Percentiles rank a stretch among this genome's conserved stretches.
These are phyloP conservation scores for Claviceps cyperi DNA, from an alignment of 2,329 filamentous ascomycete species.

Conservation along the genomic window DNA sequence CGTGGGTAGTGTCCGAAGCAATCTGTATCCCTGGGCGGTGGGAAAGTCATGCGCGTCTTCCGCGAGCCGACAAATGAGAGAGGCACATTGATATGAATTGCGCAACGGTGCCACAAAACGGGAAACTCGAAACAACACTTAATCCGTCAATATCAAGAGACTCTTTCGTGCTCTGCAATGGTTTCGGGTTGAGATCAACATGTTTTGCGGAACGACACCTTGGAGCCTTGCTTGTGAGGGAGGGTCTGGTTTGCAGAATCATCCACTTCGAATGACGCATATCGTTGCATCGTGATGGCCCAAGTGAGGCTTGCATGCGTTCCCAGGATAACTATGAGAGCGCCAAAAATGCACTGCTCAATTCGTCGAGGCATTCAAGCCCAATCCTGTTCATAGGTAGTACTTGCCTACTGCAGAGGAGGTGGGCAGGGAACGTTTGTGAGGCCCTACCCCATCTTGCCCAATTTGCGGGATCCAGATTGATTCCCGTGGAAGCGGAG, in stretches of 20 bases:
- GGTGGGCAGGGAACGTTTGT: not conserved
- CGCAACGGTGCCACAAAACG: not conserved
- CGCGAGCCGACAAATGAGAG: not conserved
- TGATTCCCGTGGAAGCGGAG: not conserved
- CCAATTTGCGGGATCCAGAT: not conserved
- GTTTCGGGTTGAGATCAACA: not conserved
- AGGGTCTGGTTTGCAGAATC: not conserved
- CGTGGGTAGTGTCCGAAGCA: not conserved
- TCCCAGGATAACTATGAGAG: not conserved
- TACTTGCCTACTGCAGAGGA: not conserved
- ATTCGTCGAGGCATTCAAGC: not conserved
- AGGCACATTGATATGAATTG: not conserved
- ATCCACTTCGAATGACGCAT: not conserved
- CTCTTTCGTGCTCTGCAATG: not conserved
- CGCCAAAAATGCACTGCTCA: not conserved
- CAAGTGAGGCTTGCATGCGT: not conserved
- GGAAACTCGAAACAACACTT: not conserved
- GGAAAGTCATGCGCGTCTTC: not conserved
- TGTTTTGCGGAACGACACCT: not conserved
- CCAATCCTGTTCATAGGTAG: no score
- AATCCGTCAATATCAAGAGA: not conserved
- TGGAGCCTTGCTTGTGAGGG: not conserved
- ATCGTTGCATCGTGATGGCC: not conserved
- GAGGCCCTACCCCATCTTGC: not conserved
- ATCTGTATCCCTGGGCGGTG: not conserved